Percentiles rank a stretch among this genome's conserved stretches.
These are phyloP conservation scores for Tylopilus sp. DNA, from an alignment of 768 basidiomycete species.

Conservation along the genomic window DNA sequence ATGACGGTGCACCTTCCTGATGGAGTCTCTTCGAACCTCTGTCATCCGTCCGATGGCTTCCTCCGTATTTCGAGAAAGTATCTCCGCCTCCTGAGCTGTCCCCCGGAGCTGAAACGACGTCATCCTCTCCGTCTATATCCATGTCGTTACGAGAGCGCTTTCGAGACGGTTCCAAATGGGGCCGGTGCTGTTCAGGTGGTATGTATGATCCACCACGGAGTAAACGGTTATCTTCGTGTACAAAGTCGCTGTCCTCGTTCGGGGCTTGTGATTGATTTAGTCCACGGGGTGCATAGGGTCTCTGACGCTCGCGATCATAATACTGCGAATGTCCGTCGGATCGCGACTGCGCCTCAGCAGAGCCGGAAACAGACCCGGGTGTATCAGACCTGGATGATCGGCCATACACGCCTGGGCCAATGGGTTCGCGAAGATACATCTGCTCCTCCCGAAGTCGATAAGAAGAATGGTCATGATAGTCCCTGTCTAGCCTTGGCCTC, in stretches of 20 bases:
- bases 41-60: constrained; percentile 42
- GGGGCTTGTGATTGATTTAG: constrained; percentile 37
- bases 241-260: constrained; percentile 49
- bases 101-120: constrained; percentile 35
- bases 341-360: constrained; percentile 46
- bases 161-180: constrained; percentile 43
- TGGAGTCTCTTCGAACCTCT: constrained; percentile 61
- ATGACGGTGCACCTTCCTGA: constrained; percentile 37
- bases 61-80: constrained; percentile 33
- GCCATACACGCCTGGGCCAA: constrained; percentile 29
- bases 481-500: constrained; percentile 35
- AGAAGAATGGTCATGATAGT: constrained; percentile 28
- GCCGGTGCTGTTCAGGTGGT: constrained; percentile 36
- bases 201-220: constrained; percentile 34
- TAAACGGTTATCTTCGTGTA: constrained; percentile 52
- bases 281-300: constrained; percentile 52
- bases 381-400: constrained; percentile 54
- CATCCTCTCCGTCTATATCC: constrained; percentile 58
- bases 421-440: constrained; percentile 30
- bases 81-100: constrained; percentile 29
- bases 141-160: constrained; percentile 62
- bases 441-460: constrained; percentile 31
- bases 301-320: constrained; percentile 48
- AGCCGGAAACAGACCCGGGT: constrained; percentile 54
- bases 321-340: constrained; percentile 46